These are phyloP conservation scores for Ogataea pini DNA, from an alignment of 805 yeast genomes.

Conservation along the genomic window DNA sequence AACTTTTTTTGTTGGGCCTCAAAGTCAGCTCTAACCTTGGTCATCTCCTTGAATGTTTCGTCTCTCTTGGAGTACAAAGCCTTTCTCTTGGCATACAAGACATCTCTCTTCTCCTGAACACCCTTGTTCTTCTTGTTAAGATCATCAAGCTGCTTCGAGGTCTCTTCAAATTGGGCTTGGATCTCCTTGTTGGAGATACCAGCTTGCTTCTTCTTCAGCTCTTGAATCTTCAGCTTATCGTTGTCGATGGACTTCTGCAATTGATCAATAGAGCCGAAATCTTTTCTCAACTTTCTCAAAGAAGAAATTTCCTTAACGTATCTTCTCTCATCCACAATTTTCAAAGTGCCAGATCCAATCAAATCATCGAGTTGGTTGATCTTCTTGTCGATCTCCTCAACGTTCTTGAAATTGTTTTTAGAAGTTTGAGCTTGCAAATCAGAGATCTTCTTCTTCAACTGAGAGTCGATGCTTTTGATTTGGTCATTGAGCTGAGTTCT, in stretches of 20 bases:
- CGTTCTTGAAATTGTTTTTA: constrained; percentile 66
- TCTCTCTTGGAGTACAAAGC: constrained; percentile 68
- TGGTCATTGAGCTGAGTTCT: constrained; percentile 51
- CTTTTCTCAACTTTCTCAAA: constrained; percentile 78
- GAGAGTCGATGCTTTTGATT: constrained; percentile 67
- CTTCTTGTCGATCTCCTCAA: constrained; percentile 68
- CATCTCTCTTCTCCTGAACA: constrained; percentile 65
- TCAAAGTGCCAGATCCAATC: constrained; percentile 75
- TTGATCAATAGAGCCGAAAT: constrained; percentile 69
- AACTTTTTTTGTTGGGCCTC: constrained; percentile 74
- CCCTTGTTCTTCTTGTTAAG: constrained; percentile 60
- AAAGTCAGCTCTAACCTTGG: constrained; percentile 69
- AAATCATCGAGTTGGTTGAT: constrained; percentile 65
- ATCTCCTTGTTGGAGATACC: constrained; percentile 62
- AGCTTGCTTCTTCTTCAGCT: constrained; percentile 66
- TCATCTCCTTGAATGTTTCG: constrained; percentile 64
- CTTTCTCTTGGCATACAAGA: constrained; percentile 63
- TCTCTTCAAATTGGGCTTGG: constrained; percentile 64
- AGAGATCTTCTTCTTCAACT: constrained; percentile 69
- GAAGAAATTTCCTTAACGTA: constrained; percentile 80
- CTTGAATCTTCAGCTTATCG: constrained; percentile 74
- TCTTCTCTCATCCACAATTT: constrained; percentile 89
- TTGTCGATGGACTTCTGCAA: constrained; percentile 77
- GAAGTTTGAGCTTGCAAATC: constrained; percentile 74
- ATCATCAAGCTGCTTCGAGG: constrained; percentile 69